Base-by-base conservation (phyloP, 2,329 filamentous ascomycete genomes). In the Stagonosporopsis rhizophila region DNA sequence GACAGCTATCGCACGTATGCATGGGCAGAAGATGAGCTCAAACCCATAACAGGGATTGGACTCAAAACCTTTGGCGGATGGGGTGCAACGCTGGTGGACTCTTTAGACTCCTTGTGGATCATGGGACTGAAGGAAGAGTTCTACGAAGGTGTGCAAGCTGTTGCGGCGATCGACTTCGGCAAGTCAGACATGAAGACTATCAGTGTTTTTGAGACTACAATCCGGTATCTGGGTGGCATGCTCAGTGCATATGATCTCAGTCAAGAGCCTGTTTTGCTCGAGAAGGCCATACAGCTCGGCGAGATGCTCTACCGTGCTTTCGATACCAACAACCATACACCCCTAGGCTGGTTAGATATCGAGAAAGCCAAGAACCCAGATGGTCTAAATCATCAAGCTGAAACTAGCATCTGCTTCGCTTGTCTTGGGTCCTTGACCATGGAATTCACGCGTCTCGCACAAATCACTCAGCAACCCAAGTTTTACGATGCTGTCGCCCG, bases 201-300 rank as follows among this genome's bases (percentile, higher is more conserved):
- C 61, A 82, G 80, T 62, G 79, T 82, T n/a, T 82, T 82, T 52
- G 80, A 82, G 60, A 82, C 80, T 0, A 82, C 79, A 0, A 82
- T 82, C 40, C 70, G 75, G 32, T 76, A 76, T 39, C 68, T 77
- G 7, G 74, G 75, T 17, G 75, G 75, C 8, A 54, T 77, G 17
- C 53, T 77, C 27, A 68, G 67, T 40, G 75, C 75, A 45, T 77
- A 76, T 52, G 75, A 77, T 47, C 63, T 77, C 34, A 76, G 72
- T 40, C 59, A 60, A 12, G 70, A 72, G 46, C 65, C 71, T 25
- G 66, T 73, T 2, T 58, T 77, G 19, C 58, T 77, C 28, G 66
- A 72, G n/a, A 76, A 76, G 46, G 73, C 74, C 0, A 60, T 74
- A 30, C 74, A 77, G 41, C 51, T 77, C 11, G 75, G 72, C 2